Percentiles rank a stretch among this genome's conserved stretches.
Conservation (phyloP, 352 stramenopile species). For the Phytophthora aleatoria region DNA sequence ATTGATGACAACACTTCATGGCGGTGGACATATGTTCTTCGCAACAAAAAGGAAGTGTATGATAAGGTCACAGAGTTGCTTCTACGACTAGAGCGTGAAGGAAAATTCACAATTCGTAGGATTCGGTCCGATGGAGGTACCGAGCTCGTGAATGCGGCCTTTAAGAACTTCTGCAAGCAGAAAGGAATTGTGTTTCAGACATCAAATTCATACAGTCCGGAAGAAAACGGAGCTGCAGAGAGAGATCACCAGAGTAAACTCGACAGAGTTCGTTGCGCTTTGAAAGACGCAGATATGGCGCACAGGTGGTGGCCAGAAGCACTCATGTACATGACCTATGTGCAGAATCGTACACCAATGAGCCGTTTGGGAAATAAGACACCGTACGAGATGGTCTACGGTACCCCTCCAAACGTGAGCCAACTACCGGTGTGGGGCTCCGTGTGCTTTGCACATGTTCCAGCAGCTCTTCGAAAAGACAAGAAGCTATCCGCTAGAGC, state of each 20-base stretch:
- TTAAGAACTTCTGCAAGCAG: conserved; percentile 13
- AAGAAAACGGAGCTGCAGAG: conserved; percentile 19
- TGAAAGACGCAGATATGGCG: conserved; percentile 7
- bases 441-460: no score
- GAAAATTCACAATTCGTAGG: conserved; percentile 10
- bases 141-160: conserved; percentile 12
- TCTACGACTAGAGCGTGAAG: conserved; percentile 9
- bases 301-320: conserved; percentile 10
- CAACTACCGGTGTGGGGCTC: not conserved
- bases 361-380: not conserved
- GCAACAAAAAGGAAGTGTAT: not conserved
- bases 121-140: conserved; percentile 14
- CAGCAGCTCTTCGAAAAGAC: no score
- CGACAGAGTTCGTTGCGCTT: not conserved
- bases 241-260: conserved; percentile 12
- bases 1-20: not conserved
- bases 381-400: not conserved
- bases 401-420: no score
- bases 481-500: no score
- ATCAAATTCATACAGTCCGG: conserved; percentile 7
- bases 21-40: conserved; percentile 6
- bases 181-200: conserved; percentile 11
- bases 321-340: conserved; percentile 1
- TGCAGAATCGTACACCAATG: not conserved
- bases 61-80: not conserved